These are phyloP conservation scores for Canna indica DNA, from an alignment of 176 grass and related monocot genomes.

Conservation along the genomic window DNA sequence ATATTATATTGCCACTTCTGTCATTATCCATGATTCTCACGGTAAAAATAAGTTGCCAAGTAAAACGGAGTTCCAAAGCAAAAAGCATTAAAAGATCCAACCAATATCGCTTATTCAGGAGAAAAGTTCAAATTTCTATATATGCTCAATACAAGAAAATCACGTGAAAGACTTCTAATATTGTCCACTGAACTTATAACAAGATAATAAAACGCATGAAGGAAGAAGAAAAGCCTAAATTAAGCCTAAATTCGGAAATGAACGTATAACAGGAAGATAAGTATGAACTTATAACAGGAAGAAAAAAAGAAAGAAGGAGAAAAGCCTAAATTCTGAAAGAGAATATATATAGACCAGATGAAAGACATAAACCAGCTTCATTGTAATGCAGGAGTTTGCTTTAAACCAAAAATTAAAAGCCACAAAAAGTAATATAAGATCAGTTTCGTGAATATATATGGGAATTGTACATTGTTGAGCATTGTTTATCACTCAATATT, in stretches of 20 bases:
- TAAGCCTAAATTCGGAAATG: too few species aligned
- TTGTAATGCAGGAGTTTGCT: conserved; percentile 81
- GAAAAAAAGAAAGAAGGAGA: not conserved
- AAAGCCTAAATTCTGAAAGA: conserved; percentile 3
- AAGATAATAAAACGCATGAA: not conserved
- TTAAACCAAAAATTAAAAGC: conserved; percentile 38
- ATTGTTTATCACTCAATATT: too few species aligned
- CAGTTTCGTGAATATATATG: too few species aligned
- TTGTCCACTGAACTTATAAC: not conserved
- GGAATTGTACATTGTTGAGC: too few species aligned
- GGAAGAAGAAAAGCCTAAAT: not conserved
- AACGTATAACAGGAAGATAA: too few species aligned
- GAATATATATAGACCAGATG: conserved; percentile 58
- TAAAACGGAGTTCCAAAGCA: not conserved
- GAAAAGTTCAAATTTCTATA: not conserved
- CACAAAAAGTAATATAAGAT: conserved; percentile 1
- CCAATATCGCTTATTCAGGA: not conserved
- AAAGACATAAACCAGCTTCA: conserved; percentile 72
- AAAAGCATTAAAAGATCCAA: not conserved
- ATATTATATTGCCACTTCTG: too few species aligned
- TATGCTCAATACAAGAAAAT: not conserved
- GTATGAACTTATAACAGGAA: too few species aligned
- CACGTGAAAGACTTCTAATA: not conserved
- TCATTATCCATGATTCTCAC: not conserved
- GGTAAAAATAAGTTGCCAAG: not conserved